Evolutionary conservation across 441 rosid species (phyloP).

Genomic region (Bocquillonia castaneifolia): DNA sequence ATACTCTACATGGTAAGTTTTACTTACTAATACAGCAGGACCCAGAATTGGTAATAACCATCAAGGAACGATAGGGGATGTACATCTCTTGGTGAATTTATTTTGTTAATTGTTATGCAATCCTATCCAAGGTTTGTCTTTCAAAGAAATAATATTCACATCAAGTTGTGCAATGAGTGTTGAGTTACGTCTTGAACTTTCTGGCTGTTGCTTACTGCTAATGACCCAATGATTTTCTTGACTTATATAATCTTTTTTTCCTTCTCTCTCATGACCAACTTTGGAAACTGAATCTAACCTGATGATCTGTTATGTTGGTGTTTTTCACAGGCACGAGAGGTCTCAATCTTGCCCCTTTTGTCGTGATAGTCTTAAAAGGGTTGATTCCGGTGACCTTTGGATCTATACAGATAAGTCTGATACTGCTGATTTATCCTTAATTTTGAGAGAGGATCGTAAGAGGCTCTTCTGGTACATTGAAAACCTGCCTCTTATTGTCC

Average conservation of each 20-base stretch:
- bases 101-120: too few relatives aligned
- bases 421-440: conserved; percentile 36
- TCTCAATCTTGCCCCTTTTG: conserved; percentile 92
- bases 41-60: neutral
- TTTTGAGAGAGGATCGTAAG: conserved; percentile 51
- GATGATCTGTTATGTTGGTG: conserved; percentile 10
- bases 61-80: too few relatives aligned
- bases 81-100: neutral
- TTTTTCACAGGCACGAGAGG: conserved; percentile 49
- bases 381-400: conserved; percentile 78
- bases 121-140: neutral
- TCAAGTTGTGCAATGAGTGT: neutral
- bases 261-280: too few relatives aligned
- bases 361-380: conserved; percentile 65
- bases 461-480: conserved; percentile 61
- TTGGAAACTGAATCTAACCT: neutral
- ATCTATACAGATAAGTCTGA: conserved; percentile 51
- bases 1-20: neutral
- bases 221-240: neutral
- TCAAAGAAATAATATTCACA: neutral
- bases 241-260: too few relatives aligned
- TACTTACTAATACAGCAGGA: neutral
- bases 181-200: neutral
- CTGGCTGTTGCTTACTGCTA: too few relatives aligned
- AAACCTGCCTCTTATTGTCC: conserved; percentile 69